Evolutionary conservation across 1,284 basidiomycete genomes (phyloP), one percentile per base, ranked within the genome.

Genomic region (Cutaneotrichosporon dermatis): DNA sequence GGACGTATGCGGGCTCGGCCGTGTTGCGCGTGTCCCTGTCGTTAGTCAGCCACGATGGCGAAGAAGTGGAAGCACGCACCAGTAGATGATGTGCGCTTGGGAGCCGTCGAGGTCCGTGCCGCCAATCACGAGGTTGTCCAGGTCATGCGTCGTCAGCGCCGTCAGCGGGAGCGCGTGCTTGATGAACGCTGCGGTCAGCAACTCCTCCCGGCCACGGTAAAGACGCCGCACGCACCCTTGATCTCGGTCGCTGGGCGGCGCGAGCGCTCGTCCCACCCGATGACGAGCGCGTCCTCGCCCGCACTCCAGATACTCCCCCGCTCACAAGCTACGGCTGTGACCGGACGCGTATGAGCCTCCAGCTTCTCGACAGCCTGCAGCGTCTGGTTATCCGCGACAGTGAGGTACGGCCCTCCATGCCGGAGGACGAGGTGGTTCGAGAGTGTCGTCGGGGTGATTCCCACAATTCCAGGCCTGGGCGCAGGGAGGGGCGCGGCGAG

Each of bases 61-160:
- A 80, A 66, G 36, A 57, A 68, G 4, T 70, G 72, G 2, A 12
- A 4, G 16, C 16, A 35, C 43, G 8, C 12, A 41, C 50, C 79
- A 81, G 69, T 77, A 79, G 11, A 80, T 65, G 51, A 81, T 79
- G 59, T 78, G 76, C 2, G 80, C 73, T 61, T 81, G 80, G 49
- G 79, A 75, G 4, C 75, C 74, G 35, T 75, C 68, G 2, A 80
- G 65, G 62, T 80, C 80, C 0, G 80, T 80, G 1, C 80, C 80
- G 6, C 74, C 80, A 0, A 80, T 79, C 0, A 81, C 66, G 15
- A 79, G 68, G 58, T 79, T 67, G 59, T 78, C 75, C 5, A 66
- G 49, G 36, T 72, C 71, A 34, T 72, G 67, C 5, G 72, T 66
- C 2, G 75, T 70, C 4, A 79, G 60, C 0, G 77, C 73, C 0